Evolutionary conservation across 768 basidiomycete species (phyloP), one percentile per base, ranked within the genome.

Genomic region (Hypholoma fasciculare): DNA sequence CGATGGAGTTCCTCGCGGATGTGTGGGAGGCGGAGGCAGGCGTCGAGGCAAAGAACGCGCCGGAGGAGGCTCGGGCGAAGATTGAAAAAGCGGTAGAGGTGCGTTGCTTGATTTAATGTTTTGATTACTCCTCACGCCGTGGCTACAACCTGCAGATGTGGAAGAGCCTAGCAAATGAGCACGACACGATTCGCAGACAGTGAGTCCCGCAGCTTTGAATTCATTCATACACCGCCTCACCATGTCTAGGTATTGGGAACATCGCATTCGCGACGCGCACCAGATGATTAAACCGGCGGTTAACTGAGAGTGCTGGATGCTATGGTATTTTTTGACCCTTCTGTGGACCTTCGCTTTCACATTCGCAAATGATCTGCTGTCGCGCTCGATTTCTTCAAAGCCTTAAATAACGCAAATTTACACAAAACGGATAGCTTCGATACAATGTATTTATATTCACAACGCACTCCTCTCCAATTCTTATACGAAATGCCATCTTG

Each of bases 1-100:
- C 95, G 8, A 76, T 96, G 48, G 94, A 96, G 70, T 93, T 95
- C 71, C 62, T 94, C 60, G 94, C 93, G 0, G 92, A 96, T 66
- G 78, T 87, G 2, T 79, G 85, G 64, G 88, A 89, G 64, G 73
- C 78, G 37, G 78, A 79, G 52, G 85, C 81, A 14, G 80, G 75
- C 9, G 77, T 78, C 27, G 77, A 79, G 11, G 73, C 72, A 4
- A 56, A 42, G 40, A 30, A 37, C 1, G 37, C 14, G 9, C 55
- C 55, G 8, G 27, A 17, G 56, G 16, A 27, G 38, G 65, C 81
- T 0, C 55, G 72, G 26, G 52, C 56, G n/a, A 59, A 61, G 40
- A 64, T 80, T 0, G 59, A 74, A 54, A 79, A 77, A 65, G 86
- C 84, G 2, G 73, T 74, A 11, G 76, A 82, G 76, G 84, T 88